phyloP scores from a whole-genome alignment of 148 eudicot species.

The Rhododendron griersonianum region DNA sequence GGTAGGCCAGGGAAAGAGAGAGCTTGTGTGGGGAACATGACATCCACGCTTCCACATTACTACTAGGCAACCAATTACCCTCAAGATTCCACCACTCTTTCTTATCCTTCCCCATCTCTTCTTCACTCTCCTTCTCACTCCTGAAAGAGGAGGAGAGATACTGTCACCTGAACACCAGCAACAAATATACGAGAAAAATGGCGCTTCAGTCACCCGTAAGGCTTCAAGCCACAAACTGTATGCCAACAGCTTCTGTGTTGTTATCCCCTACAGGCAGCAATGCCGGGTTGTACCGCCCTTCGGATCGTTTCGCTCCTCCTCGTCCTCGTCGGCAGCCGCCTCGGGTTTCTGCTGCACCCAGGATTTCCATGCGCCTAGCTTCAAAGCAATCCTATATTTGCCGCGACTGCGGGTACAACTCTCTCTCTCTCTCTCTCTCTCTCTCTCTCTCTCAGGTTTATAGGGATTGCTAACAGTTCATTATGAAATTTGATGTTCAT shows the following conservation, averaged over 20 bases:
- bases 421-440: background rate
- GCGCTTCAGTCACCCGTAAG: constrained; percentile 28
- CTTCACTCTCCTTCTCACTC: background rate
- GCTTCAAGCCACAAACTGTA: constrained; percentile 7
- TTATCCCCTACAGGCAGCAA: constrained; percentile 25
- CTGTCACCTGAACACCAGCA: background rate
- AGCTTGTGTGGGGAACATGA: constrained; percentile 40
- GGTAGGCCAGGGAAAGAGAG: background rate
- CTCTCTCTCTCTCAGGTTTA: background rate
- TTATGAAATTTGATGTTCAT: background rate
- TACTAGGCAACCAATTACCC: constrained; percentile 15
- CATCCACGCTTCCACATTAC: constrained; percentile 35
- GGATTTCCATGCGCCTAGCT: constrained; percentile 77
- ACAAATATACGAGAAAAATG: constrained; percentile 8
- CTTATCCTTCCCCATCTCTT: constrained; percentile 11
- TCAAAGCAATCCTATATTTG: constrained; percentile 85
- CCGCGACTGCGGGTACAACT: constrained; percentile 82
- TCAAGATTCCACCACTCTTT: background rate
- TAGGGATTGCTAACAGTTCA: background rate
- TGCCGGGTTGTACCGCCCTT: constrained; percentile 36
- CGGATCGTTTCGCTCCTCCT: constrained; percentile 38
- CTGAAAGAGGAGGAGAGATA: background rate
- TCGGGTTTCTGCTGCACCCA: constrained; percentile 30
- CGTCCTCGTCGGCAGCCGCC: background rate
- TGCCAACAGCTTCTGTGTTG: constrained; percentile 21